Conservation (phyloP, 805 yeast species). For the Maudiozyma bulderi region DNA sequence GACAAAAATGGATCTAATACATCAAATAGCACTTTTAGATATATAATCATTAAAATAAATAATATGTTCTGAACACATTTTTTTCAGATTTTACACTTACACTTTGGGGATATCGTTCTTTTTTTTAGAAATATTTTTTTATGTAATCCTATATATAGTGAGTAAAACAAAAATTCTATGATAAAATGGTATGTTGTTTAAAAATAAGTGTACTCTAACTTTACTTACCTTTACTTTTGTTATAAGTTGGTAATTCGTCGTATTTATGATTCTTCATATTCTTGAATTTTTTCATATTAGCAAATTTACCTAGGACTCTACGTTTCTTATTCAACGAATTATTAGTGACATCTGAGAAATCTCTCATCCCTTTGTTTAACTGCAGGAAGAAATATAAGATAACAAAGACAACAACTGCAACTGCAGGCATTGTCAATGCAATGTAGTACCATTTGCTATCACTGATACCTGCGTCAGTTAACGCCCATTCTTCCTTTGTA, state of each 20-base stretch:
- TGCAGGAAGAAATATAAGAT: slow-evolving; percentile 56
- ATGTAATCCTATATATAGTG: too few species aligned
- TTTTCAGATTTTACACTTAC: not conserved
- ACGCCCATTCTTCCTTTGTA: slow-evolving; percentile 35
- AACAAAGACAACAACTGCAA: slow-evolving; percentile 49
- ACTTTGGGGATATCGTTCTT: not conserved
- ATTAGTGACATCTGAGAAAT: slow-evolving; percentile 36
- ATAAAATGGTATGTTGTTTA: too few species aligned
- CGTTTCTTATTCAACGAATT: slow-evolving; percentile 29
- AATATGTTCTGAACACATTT: too few species aligned
- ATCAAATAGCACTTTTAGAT: not conserved
- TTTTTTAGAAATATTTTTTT: not conserved
- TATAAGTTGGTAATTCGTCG: slow-evolving; percentile 33
- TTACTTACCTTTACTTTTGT: slow-evolving; percentile 19
- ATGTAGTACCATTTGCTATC: slow-evolving; percentile 49
- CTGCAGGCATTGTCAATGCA: slow-evolving; percentile 59
- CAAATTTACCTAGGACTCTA: slow-evolving; percentile 33
- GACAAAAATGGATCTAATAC: slow-evolving; percentile 28
- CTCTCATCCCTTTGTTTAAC: slow-evolving; percentile 47
- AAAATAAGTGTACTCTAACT: slow-evolving; percentile 4
- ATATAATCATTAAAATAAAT: not conserved
- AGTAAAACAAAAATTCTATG: too few species aligned
- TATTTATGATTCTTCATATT: slow-evolving; percentile 32
- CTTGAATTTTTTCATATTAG: slow-evolving; percentile 25
- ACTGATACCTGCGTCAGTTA: slow-evolving; percentile 36